Evolutionary conservation across 768 basidiomycete species (phyloP).

Genomic region (Pulveroboletus sp.): DNA sequence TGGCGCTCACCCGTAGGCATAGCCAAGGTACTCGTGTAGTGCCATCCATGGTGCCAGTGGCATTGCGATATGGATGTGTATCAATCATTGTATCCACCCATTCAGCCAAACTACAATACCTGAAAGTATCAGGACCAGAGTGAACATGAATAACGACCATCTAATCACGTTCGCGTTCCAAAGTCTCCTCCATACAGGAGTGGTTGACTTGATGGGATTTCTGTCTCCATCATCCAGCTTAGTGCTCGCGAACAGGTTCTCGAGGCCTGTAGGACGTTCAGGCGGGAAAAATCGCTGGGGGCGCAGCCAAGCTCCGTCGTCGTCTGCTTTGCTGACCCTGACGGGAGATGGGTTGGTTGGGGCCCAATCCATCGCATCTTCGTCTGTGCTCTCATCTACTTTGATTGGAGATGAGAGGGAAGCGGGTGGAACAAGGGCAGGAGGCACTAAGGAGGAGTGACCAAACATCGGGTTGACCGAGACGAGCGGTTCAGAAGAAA

Average conservation of each 20-base stretch:
- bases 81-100: conserved; percentile 18
- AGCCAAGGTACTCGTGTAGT: conserved; percentile 2
- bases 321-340: conserved; percentile 22
- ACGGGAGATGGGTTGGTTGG: conserved; percentile 42
- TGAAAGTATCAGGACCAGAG: conserved; percentile 18
- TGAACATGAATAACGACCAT: conserved; percentile 8
- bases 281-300: conserved; percentile 76
- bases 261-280: conserved; percentile 72
- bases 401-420: conserved; percentile 22
- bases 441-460: conserved; percentile 49
- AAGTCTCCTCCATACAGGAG: neutral
- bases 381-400: conserved; percentile 27
- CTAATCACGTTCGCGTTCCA: conserved; percentile 5
- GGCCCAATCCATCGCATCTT: conserved; percentile 64
- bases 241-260: conserved; percentile 61
- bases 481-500: conserved; percentile 62
- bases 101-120: conserved; percentile 21
- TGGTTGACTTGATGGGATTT: neutral
- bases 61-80: conserved; percentile 9
- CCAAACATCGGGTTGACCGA: conserved; percentile 62
- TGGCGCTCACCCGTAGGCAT: conserved; percentile 1
- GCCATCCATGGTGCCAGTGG: neutral
- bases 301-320: conserved; percentile 50
- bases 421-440: conserved; percentile 22
- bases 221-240: conserved; percentile 44